Conservation (phyloP, 2,329 filamentous ascomycete species). For the Diplodia sapinea region DNA sequence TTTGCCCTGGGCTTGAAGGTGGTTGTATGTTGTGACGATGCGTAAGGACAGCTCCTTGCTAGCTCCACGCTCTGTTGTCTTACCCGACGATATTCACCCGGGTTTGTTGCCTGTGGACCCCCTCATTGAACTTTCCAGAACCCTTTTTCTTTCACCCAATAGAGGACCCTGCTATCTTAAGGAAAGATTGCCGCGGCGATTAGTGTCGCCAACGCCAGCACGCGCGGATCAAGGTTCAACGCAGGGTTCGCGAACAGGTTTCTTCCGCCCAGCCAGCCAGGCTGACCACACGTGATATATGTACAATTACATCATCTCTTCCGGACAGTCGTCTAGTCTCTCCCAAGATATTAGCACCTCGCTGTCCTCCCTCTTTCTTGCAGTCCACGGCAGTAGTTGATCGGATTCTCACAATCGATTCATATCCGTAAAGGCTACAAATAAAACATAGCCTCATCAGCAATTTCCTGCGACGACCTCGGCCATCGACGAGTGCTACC, state of each 20-base stretch:
- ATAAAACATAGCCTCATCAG: background rate
- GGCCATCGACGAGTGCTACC: background rate
- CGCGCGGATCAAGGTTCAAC: conserved; percentile 8
- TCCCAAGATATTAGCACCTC: background rate
- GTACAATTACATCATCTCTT: conserved; percentile 20
- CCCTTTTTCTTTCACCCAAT: too few species aligned
- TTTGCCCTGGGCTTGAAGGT: too few species aligned
- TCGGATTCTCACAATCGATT: background rate
- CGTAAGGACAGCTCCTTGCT: too few species aligned
- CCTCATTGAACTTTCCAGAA: too few species aligned
- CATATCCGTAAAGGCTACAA: background rate
- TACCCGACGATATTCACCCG: too few species aligned
- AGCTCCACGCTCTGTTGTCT: too few species aligned
- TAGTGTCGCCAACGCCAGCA: background rate
- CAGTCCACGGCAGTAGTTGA: background rate
- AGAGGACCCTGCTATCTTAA: too few species aligned
- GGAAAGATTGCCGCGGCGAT: background rate
- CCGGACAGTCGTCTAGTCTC: background rate
- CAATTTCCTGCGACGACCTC: background rate
- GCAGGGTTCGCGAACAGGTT: conserved; percentile 26
- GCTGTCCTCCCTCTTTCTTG: background rate
- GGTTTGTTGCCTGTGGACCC: too few species aligned
- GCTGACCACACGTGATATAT: conserved; percentile 9
- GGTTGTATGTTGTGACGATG: too few species aligned
- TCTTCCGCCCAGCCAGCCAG: conserved; percentile 6